Evolutionary conservation across 2,329 filamentous ascomycete species (phyloP), one percentile per base, ranked within the genome.

Genomic region (Camillea tinctor): DNA sequence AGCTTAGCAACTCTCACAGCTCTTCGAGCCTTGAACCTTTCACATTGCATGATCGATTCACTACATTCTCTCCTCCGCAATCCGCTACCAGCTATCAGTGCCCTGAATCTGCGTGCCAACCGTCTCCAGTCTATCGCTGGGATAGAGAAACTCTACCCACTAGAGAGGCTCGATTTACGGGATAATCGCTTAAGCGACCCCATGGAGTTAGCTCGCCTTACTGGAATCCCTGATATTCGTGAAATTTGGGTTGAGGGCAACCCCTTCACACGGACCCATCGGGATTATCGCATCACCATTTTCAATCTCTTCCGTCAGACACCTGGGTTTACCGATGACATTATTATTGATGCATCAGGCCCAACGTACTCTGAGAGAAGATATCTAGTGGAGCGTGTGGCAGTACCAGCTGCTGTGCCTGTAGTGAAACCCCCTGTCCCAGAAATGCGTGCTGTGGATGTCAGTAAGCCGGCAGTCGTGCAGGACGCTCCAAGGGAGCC

Each of bases 41-140:
- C 94, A 3, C 91, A 96, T 70, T 98, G 94, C 81, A 97, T 98
- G 93, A 98, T 99, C 64, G 91, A 94, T 68, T 95, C 93, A 17
- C 81, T 99, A 58, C 91, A 96, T 69, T 97, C 94, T 1, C 81
- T 99, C 50, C 88, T 88, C 1, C 88, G 90, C 64, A 95, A 90
- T 69, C 92, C 95, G 13, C 82, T 99, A 4, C 94, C 95, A 24
- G 94, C 95, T 20, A 97, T 99, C 64, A 96, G 91, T 1, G 93
- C 93, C 1, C 81, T 99, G 59, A 98, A 98, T 71, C 84, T 99
- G 58, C 88, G 94, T 59, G 91, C 87, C 54, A 99, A 99, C 74
- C 88, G 93, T 52, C 83, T 99, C 60, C 84, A 87, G 60, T 96
- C 93, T 1, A 84, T 99, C 60, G 92, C 92, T 26, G 95, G 95